Evolutionary conservation across 164 flowering plant genomes (phyloP), one percentile per base, ranked within the genome.

Genomic region (Nelumbo lutea): DNA sequence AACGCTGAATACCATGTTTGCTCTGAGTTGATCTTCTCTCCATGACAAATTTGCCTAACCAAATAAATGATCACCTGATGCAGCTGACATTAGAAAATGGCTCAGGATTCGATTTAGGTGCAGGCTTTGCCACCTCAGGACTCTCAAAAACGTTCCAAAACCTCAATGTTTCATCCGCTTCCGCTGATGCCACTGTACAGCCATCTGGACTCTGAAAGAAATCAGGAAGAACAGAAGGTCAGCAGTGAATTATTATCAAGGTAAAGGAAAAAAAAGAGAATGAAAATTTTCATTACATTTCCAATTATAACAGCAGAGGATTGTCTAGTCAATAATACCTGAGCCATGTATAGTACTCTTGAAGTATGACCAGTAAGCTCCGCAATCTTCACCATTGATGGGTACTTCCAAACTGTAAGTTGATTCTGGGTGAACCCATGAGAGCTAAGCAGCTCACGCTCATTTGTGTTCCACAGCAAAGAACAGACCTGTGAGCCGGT

Each of bases 331-430:
- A 27, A 27, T 27, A 43, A 45, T 72, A 85, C 89, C 87, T 84
- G 88, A 14, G 87, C 83, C 90, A 85, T 80, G 80, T 68, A 87
- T 9, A 87, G 81, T 59, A 85, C 88, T 73, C 88, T 79, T 14
- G 88, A 87, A 46, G 88, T 87, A 61, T 87, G 91, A 53, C 87
- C 91, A 43, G 83, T 83, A 58, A 87, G 91, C 79, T 87, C 88
- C 1, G 85, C 83, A 51, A 80, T 76, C 77, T 83, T 85, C 47
- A 82, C 91, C 91, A 87, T 87, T 0, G 91, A 87, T 38, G 91
- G 88, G 63, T 87, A 87, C 68, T 83, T 87, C 91, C 87, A 87
- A 9, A 85, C 75, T 38, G 86, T 83, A 44, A 85, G 80, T 75
- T 87, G 91, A 76, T 85, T 87, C 69, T 83, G 77, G 50, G 85